These are phyloP conservation scores for Bipolaris zeicola DNA, from an alignment of 2,329 filamentous ascomycete genomes.

Conservation along the genomic window DNA sequence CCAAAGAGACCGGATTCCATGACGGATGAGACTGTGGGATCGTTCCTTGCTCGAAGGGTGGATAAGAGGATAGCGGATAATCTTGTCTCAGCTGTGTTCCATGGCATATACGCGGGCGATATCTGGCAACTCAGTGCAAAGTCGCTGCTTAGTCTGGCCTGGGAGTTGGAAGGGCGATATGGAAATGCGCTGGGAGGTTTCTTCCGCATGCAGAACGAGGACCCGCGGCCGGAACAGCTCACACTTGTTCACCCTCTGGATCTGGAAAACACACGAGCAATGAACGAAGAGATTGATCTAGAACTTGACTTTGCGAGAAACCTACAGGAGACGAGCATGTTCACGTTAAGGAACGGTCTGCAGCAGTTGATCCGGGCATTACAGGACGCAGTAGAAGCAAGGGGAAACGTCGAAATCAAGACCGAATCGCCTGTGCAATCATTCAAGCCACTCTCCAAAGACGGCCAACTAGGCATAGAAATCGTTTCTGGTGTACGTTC, in stretches of 20 bases:
- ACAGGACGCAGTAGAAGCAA: slow-evolving; percentile 43
- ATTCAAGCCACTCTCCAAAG: slow-evolving; percentile 20
- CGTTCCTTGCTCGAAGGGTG: slow-evolving; percentile 65
- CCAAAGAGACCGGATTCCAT: slow-evolving; percentile 45
- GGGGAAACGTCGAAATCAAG: slow-evolving; percentile 49
- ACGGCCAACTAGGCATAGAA: slow-evolving; percentile 24
- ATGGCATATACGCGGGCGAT: slow-evolving; percentile 93
- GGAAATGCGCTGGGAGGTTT: slow-evolving; percentile 39
- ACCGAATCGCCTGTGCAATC: slow-evolving; percentile 38
- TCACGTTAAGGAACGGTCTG: slow-evolving; percentile 53
- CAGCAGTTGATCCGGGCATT: slow-evolving; percentile 48
- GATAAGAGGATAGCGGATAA: slow-evolving; percentile 68
- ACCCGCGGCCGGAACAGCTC: slow-evolving; percentile 1
- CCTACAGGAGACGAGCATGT: slow-evolving; percentile 47
- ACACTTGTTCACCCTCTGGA: slow-evolving; percentile 31
- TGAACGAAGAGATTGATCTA: slow-evolving; percentile 46
- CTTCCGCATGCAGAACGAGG: slow-evolving; percentile 25
- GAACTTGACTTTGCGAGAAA: slow-evolving; percentile 40
- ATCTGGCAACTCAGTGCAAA: slow-evolving; percentile 78
- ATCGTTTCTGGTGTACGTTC: slow-evolving; percentile 34
- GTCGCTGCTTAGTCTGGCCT: slow-evolving; percentile 61
- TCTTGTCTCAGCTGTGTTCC: slow-evolving; percentile 73
- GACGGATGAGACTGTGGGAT: slow-evolving; percentile 73
- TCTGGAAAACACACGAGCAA: slow-evolving; percentile 24
- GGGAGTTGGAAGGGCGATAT: slow-evolving; percentile 56